These are phyloP conservation scores for Coemansia sp. DNA, from an alignment of 192 early-diverging fungal genomes.

Conservation along the genomic window DNA sequence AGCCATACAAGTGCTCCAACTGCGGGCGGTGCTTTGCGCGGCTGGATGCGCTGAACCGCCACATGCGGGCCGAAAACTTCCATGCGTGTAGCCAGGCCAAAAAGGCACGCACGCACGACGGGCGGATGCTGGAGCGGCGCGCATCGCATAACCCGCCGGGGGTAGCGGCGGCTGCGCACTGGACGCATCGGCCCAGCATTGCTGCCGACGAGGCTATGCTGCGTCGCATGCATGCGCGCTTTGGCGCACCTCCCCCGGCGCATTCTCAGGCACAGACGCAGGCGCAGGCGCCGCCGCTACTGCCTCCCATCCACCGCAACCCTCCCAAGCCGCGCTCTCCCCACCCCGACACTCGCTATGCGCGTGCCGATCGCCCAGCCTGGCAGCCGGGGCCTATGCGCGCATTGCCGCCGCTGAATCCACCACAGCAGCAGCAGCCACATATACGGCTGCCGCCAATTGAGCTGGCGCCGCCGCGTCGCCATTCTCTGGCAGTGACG, in stretches of 20 bases:
- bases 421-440: conserved; percentile 2
- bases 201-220: conserved; percentile 54
- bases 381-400: conserved; percentile 1
- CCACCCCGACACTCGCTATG: not conserved
- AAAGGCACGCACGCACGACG: conserved; percentile 43
- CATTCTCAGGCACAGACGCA: conserved; percentile 5
- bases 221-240: conserved; percentile 51
- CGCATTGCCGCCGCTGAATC: not conserved
- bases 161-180: conserved; percentile 16
- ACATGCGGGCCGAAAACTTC: conserved; percentile 62
- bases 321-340: conserved; percentile 13
- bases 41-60: conserved; percentile 74
- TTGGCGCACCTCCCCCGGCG: conserved; percentile 23
- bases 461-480: conserved; percentile 38
- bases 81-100: conserved; percentile 58
- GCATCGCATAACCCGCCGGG: conserved; percentile 34
- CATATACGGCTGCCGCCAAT: conserved; percentile 44
- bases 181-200: conserved; percentile 52
- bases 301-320: conserved; percentile 2
- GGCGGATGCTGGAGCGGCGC: conserved; percentile 24
- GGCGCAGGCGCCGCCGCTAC: conserved; percentile 1
- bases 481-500: conserved; percentile 53
- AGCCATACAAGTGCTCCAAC: conserved; percentile 68
- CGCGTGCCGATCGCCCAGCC: not conserved
- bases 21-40: conserved; percentile 82